Evolutionary conservation across 2,329 filamentous ascomycete genomes (phyloP).

Genomic region (Diatrype stigma): DNA sequence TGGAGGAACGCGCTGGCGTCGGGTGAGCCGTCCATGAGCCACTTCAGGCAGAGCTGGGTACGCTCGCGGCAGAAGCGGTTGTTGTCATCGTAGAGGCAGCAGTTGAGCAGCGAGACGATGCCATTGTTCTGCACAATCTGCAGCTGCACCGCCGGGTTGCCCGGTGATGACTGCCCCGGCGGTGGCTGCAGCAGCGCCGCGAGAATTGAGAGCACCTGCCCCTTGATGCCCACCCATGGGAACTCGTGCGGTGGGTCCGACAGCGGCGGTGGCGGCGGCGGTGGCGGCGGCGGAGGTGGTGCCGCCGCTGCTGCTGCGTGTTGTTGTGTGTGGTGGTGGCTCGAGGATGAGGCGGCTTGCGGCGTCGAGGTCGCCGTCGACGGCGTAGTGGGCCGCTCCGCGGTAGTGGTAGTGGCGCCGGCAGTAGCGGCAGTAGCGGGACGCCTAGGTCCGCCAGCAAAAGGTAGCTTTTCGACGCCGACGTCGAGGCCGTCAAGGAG

Average conservation of each 20-base stretch:
- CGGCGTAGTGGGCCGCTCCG: slow-evolving; percentile 31
- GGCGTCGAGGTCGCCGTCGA: slow-evolving; percentile 24
- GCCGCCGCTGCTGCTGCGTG: too few species aligned
- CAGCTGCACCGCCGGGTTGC: slow-evolving; percentile 73
- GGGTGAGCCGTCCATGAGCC: slow-evolving; percentile 69
- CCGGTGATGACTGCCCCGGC: slow-evolving; percentile 52
- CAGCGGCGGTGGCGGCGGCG: slow-evolving; percentile 45
- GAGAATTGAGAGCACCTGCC: slow-evolving; percentile 84
- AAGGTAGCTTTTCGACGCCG: slow-evolving; percentile 77
- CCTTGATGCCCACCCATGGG: slow-evolving; percentile 75
- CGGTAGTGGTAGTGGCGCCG: slow-evolving; percentile 18
- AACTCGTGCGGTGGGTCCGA: slow-evolving; percentile 63
- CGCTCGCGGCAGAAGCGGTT: slow-evolving; percentile 94
- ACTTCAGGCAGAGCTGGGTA: slow-evolving; percentile 84
- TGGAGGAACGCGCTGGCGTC: slow-evolving; percentile 69
- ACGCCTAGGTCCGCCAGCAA: slow-evolving; percentile 41
- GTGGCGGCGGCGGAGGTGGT: slow-evolving; percentile 33
- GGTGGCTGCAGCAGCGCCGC: slow-evolving; percentile 87
- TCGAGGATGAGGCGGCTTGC: slow-evolving; percentile 23
- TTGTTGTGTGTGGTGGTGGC: slow-evolving; percentile 7
- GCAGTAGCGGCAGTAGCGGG: slow-evolving; percentile 15
- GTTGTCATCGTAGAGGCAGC: slow-evolving; percentile 85
- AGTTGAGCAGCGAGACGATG: slow-evolving; percentile 82
- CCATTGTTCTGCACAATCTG: slow-evolving; percentile 84
- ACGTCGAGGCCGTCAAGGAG: slow-evolving; percentile 83